Percentiles rank a stretch among this genome's conserved stretches.
Conservation (phyloP, 106 monocot genomes). For the Apostasia ramifera region DNA sequence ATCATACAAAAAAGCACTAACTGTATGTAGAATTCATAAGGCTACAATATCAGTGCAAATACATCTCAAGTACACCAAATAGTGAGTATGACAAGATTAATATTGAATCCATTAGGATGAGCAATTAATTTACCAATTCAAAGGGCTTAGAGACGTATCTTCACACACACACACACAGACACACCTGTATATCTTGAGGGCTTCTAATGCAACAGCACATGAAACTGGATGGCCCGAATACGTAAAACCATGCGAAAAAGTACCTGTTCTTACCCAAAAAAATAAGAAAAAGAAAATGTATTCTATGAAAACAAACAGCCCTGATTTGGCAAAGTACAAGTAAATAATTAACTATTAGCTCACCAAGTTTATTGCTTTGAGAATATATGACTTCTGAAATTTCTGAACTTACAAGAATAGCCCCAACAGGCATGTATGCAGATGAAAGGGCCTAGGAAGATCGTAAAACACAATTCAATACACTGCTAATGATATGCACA, state of each 20-base stretch:
- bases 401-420: constrained; percentile 86
- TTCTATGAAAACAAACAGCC: background rate
- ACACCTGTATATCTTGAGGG: constrained; percentile 86
- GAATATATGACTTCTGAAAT: constrained; percentile 83
- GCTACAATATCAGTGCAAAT: no score
- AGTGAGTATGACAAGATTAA: no score
- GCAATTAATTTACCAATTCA: no score
- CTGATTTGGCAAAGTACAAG: background rate
- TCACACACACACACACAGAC: background rate
- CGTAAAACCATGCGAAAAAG: constrained; percentile 96
- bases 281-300: background rate
- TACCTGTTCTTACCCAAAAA: constrained; percentile 28
- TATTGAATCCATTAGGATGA: no score
- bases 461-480: background rate
- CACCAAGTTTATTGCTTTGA: constrained; percentile 97
- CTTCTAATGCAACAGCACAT: constrained; percentile 93
- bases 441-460: constrained; percentile 86
- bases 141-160: no score
- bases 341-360: background rate
- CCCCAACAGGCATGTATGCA: constrained; percentile 95
- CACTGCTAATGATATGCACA: background rate
- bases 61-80: no score
- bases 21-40: no score
- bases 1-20: no score
- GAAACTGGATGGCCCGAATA: constrained; percentile 97